Conservation (phyloP, 73 alveolate species). For the Effrenium voratum region DNA sequence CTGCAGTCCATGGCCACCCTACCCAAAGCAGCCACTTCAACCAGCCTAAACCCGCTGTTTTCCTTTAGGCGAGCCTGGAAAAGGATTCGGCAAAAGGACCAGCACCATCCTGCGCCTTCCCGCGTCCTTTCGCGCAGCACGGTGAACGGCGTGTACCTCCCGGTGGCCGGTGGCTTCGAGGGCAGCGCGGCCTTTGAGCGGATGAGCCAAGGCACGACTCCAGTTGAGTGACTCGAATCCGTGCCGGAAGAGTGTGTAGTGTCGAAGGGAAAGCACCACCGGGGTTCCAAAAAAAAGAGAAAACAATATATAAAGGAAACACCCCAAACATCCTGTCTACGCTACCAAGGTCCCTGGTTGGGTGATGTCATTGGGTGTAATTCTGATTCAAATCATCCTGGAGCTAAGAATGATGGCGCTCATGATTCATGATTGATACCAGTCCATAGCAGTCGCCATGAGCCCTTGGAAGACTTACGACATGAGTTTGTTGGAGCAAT, state of each 20-base stretch:
- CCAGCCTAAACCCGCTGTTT: not conserved
- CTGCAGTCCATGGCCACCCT: not conserved
- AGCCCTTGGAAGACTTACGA: too few species aligned
- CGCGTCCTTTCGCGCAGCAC: not conserved
- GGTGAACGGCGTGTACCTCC: slow-evolving; percentile 58
- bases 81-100: not conserved
- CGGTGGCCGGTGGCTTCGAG: not conserved
- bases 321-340: too few species aligned
- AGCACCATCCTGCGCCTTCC: not conserved
- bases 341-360: not conserved
- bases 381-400: not conserved
- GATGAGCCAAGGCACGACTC: not conserved
- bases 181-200: slow-evolving; percentile 47
- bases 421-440: too few species aligned
- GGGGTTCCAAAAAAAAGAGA: not conserved
- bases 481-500: too few species aligned
- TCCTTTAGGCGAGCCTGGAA: not conserved
- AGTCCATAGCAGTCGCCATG: too few species aligned
- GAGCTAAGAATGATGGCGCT: too few species aligned
- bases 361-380: not conserved
- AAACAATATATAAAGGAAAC: too few species aligned
- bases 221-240: not conserved
- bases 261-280: not conserved
- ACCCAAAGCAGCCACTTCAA: not conserved
- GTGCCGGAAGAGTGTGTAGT: not conserved